Evolutionary conservation across 2,329 filamentous ascomycete genomes (phyloP).

Genomic region (Penicillium griseofulvum): DNA sequence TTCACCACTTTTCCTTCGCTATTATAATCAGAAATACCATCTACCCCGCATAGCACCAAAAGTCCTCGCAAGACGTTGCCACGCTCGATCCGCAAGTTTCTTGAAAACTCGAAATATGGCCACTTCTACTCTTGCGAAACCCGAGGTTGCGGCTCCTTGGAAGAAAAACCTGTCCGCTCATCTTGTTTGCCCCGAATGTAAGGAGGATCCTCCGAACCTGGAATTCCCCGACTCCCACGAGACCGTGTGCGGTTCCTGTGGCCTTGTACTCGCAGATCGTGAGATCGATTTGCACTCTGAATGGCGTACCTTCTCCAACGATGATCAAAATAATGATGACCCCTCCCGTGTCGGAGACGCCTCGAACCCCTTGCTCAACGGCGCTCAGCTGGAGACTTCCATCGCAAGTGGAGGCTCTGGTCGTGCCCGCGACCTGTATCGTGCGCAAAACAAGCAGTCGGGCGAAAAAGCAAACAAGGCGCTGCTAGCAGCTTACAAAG

Average conservation of each 20-base stretch:
- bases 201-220: constrained; percentile 85
- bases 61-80: constrained; percentile 45
- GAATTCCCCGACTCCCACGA: constrained; percentile 92
- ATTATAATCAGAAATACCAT: constrained; percentile 51
- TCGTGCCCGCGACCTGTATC: constrained; percentile 70
- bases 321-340: constrained; percentile 94
- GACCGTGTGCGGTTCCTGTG: constrained; percentile 88
- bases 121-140: constrained; percentile 35
- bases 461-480: constrained; percentile 80
- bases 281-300: constrained; percentile 95
- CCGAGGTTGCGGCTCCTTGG: constrained; percentile 53
- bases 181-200: constrained; percentile 86
- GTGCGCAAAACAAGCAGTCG: constrained; percentile 77
- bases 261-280: constrained; percentile 82
- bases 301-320: constrained; percentile 98
- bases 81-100: constrained; percentile 33
- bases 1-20: constrained; percentile 67
- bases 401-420: constrained; percentile 79
- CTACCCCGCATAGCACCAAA: constrained; percentile 43
- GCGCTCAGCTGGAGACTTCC: constrained; percentile 81
- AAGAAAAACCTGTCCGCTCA: constrained; percentile 83
- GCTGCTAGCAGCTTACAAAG: constrained; percentile 77
- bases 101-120: constrained; percentile 37
- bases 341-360: constrained; percentile 97
- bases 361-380: constrained; percentile 83